Conservation (phyloP, 116 monocot genomes). For the Iris pallida region DNA sequence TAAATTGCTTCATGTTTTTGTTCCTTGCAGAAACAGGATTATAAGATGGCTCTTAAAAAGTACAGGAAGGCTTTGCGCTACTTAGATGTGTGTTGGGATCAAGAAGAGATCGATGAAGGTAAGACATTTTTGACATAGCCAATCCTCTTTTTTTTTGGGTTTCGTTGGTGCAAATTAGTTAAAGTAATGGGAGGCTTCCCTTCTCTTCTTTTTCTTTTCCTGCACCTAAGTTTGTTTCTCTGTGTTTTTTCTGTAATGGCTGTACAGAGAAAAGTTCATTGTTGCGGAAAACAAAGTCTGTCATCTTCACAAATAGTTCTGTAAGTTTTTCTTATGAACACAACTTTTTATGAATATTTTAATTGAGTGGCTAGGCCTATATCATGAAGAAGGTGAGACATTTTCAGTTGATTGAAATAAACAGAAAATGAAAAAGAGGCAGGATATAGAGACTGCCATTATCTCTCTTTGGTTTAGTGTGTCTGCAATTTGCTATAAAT, state of each 20-base stretch:
- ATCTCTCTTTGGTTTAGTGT: too few relatives aligned
- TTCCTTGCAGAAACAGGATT: conserved; percentile 70
- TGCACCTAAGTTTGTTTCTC: not conserved
- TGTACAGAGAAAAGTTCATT: conserved; percentile 62
- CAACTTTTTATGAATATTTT: too few relatives aligned
- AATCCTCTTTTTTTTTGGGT: not conserved
- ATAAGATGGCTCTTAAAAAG: conserved; percentile 84
- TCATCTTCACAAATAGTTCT: conserved; percentile 77
- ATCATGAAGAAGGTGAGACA: too few relatives aligned
- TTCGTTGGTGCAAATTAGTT: not conserved
- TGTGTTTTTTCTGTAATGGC: not conserved
- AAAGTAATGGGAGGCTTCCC: too few relatives aligned
- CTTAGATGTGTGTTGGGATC: conserved; percentile 84
- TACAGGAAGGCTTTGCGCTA: conserved; percentile 87
- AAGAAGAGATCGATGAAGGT: conserved; percentile 88
- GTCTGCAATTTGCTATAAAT: too few relatives aligned
- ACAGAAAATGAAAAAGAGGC: too few relatives aligned
- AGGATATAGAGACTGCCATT: too few relatives aligned
- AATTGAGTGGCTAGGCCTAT: too few relatives aligned
- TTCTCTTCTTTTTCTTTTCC: not conserved
- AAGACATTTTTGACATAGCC: conserved; percentile 1
- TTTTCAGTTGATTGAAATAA: too few relatives aligned
- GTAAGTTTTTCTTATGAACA: not conserved
- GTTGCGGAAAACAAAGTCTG: conserved; percentile 74
- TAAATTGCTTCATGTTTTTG: not conserved